Evolutionary conservation across 331 rosid genomes (phyloP).

Genomic region (Rhamnella rubrinervis): DNA sequence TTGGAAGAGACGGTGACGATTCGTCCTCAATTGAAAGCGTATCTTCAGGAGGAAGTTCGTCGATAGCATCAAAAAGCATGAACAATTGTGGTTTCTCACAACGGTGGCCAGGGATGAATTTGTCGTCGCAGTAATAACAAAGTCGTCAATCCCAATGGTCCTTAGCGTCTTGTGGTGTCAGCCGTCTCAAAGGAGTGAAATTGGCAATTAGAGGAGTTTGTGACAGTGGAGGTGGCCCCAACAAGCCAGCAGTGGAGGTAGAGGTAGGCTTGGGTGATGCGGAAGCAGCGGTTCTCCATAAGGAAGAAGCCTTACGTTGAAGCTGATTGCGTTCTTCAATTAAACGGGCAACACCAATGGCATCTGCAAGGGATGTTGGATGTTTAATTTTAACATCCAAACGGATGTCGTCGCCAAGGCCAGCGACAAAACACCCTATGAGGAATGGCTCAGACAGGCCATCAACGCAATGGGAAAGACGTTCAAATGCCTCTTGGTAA

Average conservation of each 20-base stretch:
- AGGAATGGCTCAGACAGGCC: not conserved
- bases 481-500: not conserved
- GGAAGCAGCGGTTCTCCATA: no score
- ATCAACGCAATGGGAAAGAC: not conserved
- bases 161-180: not conserved
- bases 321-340: not conserved
- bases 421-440: not conserved
- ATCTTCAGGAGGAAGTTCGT: not conserved
- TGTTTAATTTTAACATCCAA: constrained; percentile 5
- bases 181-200: not conserved
- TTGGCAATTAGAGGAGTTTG: not conserved
- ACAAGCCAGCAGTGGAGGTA: not conserved
- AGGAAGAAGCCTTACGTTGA: not conserved
- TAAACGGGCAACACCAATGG: not conserved
- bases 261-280: not conserved
- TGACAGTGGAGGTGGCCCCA: not conserved
- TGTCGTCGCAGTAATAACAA: constrained; percentile 9
- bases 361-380: not conserved
- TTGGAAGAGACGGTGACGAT: no score
- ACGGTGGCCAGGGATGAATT: not conserved
- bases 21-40: no score
- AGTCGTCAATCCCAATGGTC: not conserved
- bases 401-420: not conserved
- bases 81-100: constrained; percentile 1
- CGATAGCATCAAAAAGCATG: not conserved